These are phyloP conservation scores for Amoebophrya sp. DNA, from an alignment of 169 alveolate genomes.

Conservation along the genomic window DNA sequence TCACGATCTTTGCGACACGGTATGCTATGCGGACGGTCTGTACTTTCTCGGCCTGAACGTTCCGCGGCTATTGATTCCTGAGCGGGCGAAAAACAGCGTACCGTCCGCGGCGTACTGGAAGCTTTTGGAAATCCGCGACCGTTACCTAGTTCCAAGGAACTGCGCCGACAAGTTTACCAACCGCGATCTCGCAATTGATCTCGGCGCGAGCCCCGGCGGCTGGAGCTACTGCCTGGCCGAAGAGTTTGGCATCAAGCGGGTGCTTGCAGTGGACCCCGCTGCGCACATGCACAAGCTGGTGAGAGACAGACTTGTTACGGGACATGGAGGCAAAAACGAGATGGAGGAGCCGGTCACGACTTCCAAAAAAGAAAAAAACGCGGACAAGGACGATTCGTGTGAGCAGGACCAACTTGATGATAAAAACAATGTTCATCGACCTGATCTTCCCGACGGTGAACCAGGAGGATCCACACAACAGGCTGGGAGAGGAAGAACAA, in stretches of 20 bases:
- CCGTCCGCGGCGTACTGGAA: constrained; percentile 9
- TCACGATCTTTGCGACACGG: background rate
- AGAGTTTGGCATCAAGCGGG: background rate
- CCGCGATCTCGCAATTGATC: background rate
- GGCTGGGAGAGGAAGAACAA: too few relatives aligned
- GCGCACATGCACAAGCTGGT: background rate
- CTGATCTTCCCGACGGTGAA: too few relatives aligned
- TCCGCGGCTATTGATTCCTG: background rate
- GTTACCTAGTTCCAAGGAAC: background rate
- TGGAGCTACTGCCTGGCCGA: background rate
- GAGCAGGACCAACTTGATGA: too few relatives aligned
- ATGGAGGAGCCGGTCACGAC: too few relatives aligned
- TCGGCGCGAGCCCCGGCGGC: background rate
- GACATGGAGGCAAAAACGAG: background rate
- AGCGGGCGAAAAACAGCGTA: background rate
- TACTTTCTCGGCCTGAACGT: background rate
- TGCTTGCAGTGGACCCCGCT: background rate
- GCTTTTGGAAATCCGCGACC: background rate
- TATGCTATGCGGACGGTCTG: background rate
- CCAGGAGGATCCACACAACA: too few relatives aligned
- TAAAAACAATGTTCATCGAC: too few relatives aligned
- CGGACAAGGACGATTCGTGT: too few relatives aligned
- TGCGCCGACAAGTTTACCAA: background rate
- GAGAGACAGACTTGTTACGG: background rate
- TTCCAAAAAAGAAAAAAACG: too few relatives aligned